Conservation (phyloP, 2,329 filamentous ascomycete species). For the Alternaria metachromatica region DNA sequence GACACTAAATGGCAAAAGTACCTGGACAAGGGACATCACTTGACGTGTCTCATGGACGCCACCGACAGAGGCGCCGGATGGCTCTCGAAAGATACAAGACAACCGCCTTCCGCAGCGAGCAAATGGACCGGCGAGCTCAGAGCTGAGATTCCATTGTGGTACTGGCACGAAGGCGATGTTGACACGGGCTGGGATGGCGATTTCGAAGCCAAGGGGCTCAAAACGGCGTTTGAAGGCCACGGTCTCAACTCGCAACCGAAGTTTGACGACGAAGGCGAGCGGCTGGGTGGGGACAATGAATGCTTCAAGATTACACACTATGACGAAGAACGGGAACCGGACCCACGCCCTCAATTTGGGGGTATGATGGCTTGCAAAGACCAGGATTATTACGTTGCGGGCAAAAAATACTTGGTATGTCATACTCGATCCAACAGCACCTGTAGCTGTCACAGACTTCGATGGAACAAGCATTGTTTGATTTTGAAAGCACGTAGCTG, state of each 20-base stretch:
- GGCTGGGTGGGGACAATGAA: slow-evolving; percentile 11
- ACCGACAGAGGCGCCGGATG: slow-evolving; percentile 24
- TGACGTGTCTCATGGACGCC: slow-evolving; percentile 24
- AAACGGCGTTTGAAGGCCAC: slow-evolving; percentile 8
- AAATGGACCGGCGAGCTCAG: slow-evolving; percentile 23
- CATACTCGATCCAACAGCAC: not conserved
- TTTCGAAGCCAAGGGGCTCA: slow-evolving; percentile 6
- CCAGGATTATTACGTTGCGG: slow-evolving; percentile 22
- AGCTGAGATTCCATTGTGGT: slow-evolving; percentile 19
- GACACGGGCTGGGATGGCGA: slow-evolving; percentile 9
- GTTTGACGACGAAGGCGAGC: slow-evolving; percentile 2
- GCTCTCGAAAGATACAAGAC: slow-evolving; percentile 8
- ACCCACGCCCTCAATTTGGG: no score
- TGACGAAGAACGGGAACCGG: not conserved
- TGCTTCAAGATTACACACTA: slow-evolving; percentile 16
- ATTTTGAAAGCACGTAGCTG: not conserved
- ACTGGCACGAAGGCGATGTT: slow-evolving; percentile 12
- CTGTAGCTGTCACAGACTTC: not conserved
- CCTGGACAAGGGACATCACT: slow-evolving; percentile 15
- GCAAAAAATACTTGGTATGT: slow-evolving; percentile 19
- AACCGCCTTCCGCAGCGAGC: slow-evolving; percentile 25
- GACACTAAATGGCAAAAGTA: slow-evolving; percentile 21
- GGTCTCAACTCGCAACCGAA: slow-evolving; percentile 12
- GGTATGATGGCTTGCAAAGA: no score
- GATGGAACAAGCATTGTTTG: not conserved